Evolutionary conservation across 768 basidiomycete species (phyloP), one percentile per base, ranked within the genome.

Genomic region (Pleurotus cornucopiae): DNA sequence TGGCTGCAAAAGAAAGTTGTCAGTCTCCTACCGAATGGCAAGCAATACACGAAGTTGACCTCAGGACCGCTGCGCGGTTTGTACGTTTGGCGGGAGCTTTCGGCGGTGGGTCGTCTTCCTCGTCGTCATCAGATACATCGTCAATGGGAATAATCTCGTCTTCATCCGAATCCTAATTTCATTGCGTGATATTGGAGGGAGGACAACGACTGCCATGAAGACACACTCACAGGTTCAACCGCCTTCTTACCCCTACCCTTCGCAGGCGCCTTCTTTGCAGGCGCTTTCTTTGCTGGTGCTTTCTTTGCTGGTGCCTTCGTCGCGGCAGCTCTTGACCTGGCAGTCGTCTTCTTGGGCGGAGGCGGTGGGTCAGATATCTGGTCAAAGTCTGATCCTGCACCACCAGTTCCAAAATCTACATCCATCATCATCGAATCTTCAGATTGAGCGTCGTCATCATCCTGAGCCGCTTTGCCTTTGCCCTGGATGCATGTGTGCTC

Each of bases 391-490:
- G 80, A 86, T 14, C 74, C 80, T 2, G 67, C 78, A 6, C 68
- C 77, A 7, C 62, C 71, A 45, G 64, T 62, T 23, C 62, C 62
- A 6, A 64, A 68, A 58, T 88, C 88, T 46, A 90, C 67, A 47
- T 93, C 88, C 81, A 89, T 85, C 73, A 78, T 72, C 88, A 90
- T 90, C 2, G 88, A 91, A 64, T 91, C 91, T 34, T 85, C 87
- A 2, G 80, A 86, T 2, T 78, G 78, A 20, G 77, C 77, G 1
- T 63, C 76, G 6, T 73, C 75, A 34, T 34, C 30, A 7, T 30
- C 70, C 71, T 6, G 63, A 71, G n/a, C 65, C 71, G 71, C 77
- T 63, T 77, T 81, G 21, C 73, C 76, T 68, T 86, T 88, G 6
- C 71, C 81, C 75, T 85, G 51, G 4, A 26, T 30, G 38, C 23